Evolutionary conservation across 805 yeast genomes (phyloP).

Genomic region (Osmozyma mogii): DNA sequence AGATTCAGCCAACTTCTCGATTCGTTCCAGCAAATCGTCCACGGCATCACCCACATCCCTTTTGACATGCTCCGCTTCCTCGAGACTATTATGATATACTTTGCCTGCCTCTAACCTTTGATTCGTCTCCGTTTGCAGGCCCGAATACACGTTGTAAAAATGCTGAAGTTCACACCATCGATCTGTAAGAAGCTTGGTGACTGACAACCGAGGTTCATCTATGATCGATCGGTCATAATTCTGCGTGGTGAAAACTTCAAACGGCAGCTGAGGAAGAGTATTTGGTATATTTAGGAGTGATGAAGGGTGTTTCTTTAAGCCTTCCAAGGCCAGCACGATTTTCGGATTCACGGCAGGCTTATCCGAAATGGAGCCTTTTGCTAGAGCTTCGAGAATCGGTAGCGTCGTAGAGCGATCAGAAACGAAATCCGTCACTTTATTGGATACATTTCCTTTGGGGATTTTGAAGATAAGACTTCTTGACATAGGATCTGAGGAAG

Average conservation of each 20-base stretch:
- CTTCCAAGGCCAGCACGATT: neutral
- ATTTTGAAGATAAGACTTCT: too few species aligned
- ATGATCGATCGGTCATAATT: conserved; percentile 8
- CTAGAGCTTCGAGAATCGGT: too few species aligned
- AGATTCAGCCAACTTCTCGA: conserved; percentile 3
- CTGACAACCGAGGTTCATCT: conserved; percentile 36
- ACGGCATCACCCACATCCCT: conserved; percentile 29
- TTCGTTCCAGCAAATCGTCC: conserved; percentile 6
- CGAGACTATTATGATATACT: conserved; percentile 11
- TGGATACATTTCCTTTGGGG: too few species aligned
- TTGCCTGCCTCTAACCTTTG: conserved; percentile 41
- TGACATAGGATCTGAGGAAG: too few species aligned
- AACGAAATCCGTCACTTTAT: too few species aligned
- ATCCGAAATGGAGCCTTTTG: too few species aligned
- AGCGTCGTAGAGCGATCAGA: too few species aligned
- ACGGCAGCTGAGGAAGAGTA: conserved; percentile 9
- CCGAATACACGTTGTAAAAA: conserved; percentile 45
- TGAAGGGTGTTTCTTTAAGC: too few species aligned
- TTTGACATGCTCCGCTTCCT: conserved; percentile 30
- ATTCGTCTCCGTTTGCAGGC: conserved; percentile 25
- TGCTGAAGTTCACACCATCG: conserved; percentile 64
- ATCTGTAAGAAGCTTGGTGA: conserved; percentile 50
- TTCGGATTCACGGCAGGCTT: neutral
- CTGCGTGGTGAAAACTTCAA: conserved; percentile 4
- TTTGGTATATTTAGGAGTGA: neutral